These are phyloP conservation scores for Linnemannia hyalina DNA, from an alignment of 192 early-diverging fungal species.

Conservation along the genomic window DNA sequence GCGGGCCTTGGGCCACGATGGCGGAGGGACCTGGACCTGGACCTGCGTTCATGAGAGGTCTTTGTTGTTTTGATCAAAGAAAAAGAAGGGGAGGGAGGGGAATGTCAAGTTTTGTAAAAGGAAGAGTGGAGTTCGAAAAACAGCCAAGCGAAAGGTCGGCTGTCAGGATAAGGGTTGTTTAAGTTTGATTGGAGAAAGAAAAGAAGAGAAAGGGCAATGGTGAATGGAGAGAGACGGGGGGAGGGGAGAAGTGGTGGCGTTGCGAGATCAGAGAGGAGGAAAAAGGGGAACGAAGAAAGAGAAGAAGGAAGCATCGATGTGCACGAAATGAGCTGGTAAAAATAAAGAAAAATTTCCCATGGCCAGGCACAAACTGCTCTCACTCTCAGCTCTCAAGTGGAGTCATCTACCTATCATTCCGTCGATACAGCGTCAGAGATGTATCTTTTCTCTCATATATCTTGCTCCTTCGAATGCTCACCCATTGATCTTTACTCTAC, in stretches of 20 bases:
- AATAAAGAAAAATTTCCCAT: background rate
- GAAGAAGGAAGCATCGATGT: background rate
- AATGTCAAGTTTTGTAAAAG: no score
- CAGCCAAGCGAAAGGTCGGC: background rate
- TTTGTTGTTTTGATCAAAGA: background rate
- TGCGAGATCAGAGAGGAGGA: background rate
- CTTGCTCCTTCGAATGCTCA: no score
- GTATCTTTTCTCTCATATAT: no score
- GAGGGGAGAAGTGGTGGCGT: background rate
- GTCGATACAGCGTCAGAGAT: no score
- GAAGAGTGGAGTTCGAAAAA: conserved; percentile 3
- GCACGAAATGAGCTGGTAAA: background rate
- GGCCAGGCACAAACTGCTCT: background rate
- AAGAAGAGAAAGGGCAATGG: background rate
- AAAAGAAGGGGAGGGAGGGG: no score
- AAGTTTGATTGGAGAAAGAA: background rate
- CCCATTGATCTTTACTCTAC: no score
- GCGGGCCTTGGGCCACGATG: background rate
- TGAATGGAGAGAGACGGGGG: no score
- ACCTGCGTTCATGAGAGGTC: conserved; percentile 11
- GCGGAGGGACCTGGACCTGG: conserved; percentile 27
- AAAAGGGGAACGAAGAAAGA: background rate
- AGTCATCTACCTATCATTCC: no score
- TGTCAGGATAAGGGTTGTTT: background rate
- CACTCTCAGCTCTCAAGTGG: background rate